Evolutionary conservation across 768 basidiomycete species (phyloP).

Genomic region (Chalciporus piperatus): DNA sequence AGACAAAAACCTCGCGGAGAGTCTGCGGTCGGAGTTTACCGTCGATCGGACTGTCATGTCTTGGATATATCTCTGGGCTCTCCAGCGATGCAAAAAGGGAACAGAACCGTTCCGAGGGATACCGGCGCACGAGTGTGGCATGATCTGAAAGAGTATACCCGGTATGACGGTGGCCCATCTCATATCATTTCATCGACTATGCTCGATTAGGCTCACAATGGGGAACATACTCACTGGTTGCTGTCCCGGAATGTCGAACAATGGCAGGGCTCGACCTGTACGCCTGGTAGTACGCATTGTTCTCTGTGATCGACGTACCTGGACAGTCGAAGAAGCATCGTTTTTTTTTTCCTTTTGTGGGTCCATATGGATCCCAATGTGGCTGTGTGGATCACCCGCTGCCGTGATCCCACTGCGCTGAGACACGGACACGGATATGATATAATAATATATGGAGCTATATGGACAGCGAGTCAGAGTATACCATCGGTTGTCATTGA

Average conservation of each 20-base stretch:
- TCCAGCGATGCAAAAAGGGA: not conserved
- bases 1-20: conserved; percentile 29
- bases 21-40: conserved; percentile 30
- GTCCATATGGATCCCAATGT: conserved; percentile 41
- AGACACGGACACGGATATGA: too few relatives aligned
- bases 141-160: not conserved
- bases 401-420: too few relatives aligned
- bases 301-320: conserved; percentile 17
- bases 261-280: conserved; percentile 13
- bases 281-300: too few relatives aligned
- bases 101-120: not conserved
- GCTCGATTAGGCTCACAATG: conserved; percentile 27
- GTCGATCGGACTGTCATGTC: conserved; percentile 22
- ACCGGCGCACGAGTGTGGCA: not conserved
- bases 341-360: conserved; percentile 35
- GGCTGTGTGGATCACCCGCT: conserved; percentile 39
- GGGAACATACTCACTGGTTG: conserved; percentile 19
- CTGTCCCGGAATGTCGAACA: conserved; percentile 27
- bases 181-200: conserved; percentile 4
- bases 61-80: not conserved
- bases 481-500: too few relatives aligned
- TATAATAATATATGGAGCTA: too few relatives aligned
- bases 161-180: not conserved
- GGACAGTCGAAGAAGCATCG: not conserved
- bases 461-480: too few relatives aligned